Evolutionary conservation across 2,329 filamentous ascomycete species (phyloP), one percentile per base, ranked within the genome.

Genomic region (Apiospora kogelbergensis): DNA sequence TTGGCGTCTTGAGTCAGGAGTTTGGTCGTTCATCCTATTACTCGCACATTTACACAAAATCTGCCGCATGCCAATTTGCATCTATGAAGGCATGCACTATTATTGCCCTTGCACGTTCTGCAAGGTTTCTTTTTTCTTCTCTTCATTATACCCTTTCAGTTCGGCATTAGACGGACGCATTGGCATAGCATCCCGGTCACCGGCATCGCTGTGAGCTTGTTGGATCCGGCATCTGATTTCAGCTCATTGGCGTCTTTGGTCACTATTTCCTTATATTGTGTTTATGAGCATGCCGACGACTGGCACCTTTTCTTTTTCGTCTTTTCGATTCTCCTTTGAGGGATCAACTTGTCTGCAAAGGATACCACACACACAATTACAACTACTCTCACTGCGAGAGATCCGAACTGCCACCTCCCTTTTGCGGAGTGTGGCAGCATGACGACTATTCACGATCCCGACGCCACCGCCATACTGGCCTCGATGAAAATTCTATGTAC

Each of bases 91-190:
- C 41, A 45, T 60, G 44, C 45, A 30, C 63, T 26, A n/a, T n/a
- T 57, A 22, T 33, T 45, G 41, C 41, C 41, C 24, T 30, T 45
- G 24, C 63, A 30, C 63, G 15, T 65, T 65, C 20, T 65, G 63
- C 63, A 65, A 65, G 63, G 24, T 41, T 45, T n/a, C 17, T 60
- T 37, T 57, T 33, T 57, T 13, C 30, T 11, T 30, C 46, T 53
- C 13, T 15, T 64, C 63, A 65, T 74, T 75, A 77, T 75, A 77
- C 76, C 76, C 76, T 53, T 70, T 72, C 70, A 71, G 53, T 72
- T 74, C 73, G 73, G 72, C 74, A 74, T 75, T 76, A 76, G 75
- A 76, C 72, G 65, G 67, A 75, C 70, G 73, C 74, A 77, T 77
- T 75, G 73, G 75, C 76, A 77, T 76, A 77, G 73, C 72, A 75